Percentiles rank a stretch among this genome's conserved stretches.
These are phyloP conservation scores for Neurospora sp. DNA, from an alignment of 495 filamentous ascomycete species.

Conservation along the genomic window DNA sequence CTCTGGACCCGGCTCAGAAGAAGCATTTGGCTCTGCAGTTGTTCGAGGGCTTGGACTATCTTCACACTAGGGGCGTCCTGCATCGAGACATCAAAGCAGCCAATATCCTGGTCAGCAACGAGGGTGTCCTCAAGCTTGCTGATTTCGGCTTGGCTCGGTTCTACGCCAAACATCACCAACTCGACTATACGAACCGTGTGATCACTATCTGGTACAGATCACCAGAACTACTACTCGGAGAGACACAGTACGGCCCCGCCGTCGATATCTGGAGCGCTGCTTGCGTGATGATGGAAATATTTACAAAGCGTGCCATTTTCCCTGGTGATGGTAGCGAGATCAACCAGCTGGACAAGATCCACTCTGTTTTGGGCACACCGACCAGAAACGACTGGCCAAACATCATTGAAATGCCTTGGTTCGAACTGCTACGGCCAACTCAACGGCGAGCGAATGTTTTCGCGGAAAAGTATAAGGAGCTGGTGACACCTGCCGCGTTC, in stretches of 20 bases:
- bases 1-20: conserved; percentile 75
- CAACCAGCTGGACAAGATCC: conserved; percentile 92
- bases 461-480: conserved; percentile 65
- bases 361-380: conserved; percentile 84
- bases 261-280: conserved; percentile 98
- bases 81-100: conserved; percentile 94
- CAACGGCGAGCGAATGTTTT: conserved; percentile 71
- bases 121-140: conserved; percentile 80
- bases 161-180: conserved; percentile 80
- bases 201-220: conserved; percentile 97
- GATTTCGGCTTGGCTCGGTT: conserved; percentile 98
- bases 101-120: conserved; percentile 87
- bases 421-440: conserved; percentile 71
- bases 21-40: conserved; percentile 91
- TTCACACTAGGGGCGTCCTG: conserved; percentile 85
- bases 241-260: conserved; percentile 86
- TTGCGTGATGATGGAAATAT: conserved; percentile 94
- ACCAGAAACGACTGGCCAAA: conserved; percentile 76
- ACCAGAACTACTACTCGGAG: conserved; percentile 85
- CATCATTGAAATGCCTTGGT: conserved; percentile 90
- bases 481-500: conserved; percentile 65
- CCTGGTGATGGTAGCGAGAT: conserved; percentile 91
- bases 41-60: conserved; percentile 88
- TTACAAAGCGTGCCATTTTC: conserved; percentile 89
- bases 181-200: conserved; percentile 98